A percentile compares a stretch with the other conserved stretches of the same genome.
phyloP scores from a whole-genome alignment of 371 early-diverging fungal genomes.

The Rhizopus sp. region DNA sequence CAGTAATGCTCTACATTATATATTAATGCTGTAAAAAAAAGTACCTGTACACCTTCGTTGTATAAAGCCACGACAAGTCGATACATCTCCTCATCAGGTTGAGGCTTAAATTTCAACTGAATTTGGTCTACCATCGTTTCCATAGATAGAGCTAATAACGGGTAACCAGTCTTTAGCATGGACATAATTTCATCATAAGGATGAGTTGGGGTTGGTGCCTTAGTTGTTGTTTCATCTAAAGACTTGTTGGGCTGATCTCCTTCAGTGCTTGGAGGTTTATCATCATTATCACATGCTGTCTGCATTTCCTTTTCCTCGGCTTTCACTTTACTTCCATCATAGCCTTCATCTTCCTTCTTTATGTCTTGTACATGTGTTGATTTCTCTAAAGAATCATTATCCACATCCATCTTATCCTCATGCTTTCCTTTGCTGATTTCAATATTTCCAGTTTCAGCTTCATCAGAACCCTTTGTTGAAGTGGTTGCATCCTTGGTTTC shows the following conservation, averaged over 20 bases:
- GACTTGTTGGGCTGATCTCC: neutral
- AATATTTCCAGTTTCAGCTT: neutral
- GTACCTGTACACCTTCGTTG: slow-evolving; percentile 86
- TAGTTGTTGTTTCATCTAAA: neutral
- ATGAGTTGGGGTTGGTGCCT: slow-evolving; percentile 32
- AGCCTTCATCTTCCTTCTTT: neutral
- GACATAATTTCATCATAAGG: slow-evolving; percentile 96
- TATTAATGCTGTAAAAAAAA: too few relatives aligned
- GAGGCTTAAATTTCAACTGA: slow-evolving; percentile 86
- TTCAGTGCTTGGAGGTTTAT: neutral
- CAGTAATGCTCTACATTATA: too few relatives aligned
- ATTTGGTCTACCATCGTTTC: slow-evolving; percentile 98
- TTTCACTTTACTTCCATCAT: neutral
- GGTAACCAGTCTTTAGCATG: slow-evolving; percentile 95
- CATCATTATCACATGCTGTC: neutral
- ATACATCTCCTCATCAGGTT: slow-evolving; percentile 95
- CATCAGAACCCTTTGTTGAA: slow-evolving; percentile 1
- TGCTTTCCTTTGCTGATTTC: slow-evolving; percentile 10
- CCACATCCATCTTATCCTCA: slow-evolving; percentile 14
- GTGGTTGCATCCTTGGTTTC: neutral
- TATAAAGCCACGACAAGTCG: slow-evolving; percentile 88
- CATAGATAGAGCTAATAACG: slow-evolving; percentile 92
- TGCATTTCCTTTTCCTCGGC: neutral
- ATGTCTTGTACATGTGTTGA: neutral
- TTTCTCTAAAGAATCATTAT: neutral